Evolutionary conservation across 1,284 basidiomycete species (phyloP), one percentile per base, ranked within the genome.

Genomic region (Somion occarium): DNA sequence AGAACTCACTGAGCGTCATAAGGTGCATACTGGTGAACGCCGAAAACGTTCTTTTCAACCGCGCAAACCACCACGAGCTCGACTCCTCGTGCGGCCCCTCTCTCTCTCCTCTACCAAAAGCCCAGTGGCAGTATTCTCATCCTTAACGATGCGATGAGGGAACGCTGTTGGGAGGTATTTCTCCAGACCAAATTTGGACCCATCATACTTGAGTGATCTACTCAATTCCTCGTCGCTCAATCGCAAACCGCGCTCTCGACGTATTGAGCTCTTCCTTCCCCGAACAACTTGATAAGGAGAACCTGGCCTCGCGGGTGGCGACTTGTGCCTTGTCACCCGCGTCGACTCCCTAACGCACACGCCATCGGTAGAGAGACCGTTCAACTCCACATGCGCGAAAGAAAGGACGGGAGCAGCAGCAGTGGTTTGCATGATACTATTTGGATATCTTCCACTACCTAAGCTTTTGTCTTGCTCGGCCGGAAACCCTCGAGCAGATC

Each of bases 371-470:
- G 47, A 11, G 53, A 52, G 24, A 44, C 19, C 23, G 18, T 52
- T 49, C 20, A 57, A 52, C 30, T 56, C 57, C 7, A 51, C 57
- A 30, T 57, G 57, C 5, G 57, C 57, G 46, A 59, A 57, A 3
- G 57, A 59, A 3, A 59, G 38, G 23, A 59, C 53, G 15, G 57
- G 57, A 26, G 54, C 56, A 5, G 57, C 57, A 15, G 54, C 56
- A 38, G 53, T 57, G 18, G 53, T 55, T n/a, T 56, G 51, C 15
- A 50, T 47, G 18, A 50, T 26, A 38, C 46, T 55, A 27, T 45
- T 48, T 44, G 27, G 46, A 44, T 27, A 39, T n/a, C n/a, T n/a
- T 15, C 38, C 38, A 22, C 19, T 15, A 15, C 42, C 42, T 19
- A 43, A 11, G 37, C 41, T 52, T 38, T 48, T 51, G 30, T 47